phyloP scores from a whole-genome alignment of 305 asterid genomes.

The Fraxinus dipetala region DNA sequence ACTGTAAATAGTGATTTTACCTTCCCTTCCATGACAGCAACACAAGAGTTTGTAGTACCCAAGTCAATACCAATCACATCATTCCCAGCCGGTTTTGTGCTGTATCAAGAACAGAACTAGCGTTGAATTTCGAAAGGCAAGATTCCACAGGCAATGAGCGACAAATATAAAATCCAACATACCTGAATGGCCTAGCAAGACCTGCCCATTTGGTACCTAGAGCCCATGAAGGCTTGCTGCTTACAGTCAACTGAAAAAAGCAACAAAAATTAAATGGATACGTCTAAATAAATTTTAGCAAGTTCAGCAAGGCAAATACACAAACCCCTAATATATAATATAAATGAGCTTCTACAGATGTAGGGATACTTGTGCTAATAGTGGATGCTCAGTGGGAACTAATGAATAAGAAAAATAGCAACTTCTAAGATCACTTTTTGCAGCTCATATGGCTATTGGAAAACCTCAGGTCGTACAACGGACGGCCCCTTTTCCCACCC shows the following conservation, averaged over 20 bases:
- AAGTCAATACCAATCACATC: conserved; percentile 51
- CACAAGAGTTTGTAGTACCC: conserved; percentile 55
- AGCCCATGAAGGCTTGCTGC: not conserved
- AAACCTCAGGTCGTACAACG: not conserved
- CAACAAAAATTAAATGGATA: not conserved
- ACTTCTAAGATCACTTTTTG: not conserved
- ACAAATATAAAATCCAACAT: not conserved
- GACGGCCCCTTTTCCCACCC: not conserved
- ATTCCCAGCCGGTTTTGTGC: conserved; percentile 22
- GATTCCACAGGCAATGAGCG: not conserved
- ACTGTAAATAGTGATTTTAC: conserved; percentile 16
- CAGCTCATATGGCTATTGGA: not conserved
- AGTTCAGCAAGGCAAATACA: not conserved
- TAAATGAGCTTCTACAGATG: not conserved
- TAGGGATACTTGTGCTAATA: not conserved
- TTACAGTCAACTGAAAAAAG: not conserved
- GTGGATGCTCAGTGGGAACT: not conserved
- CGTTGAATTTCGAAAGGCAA: no score
- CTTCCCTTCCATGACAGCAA: conserved; percentile 52
- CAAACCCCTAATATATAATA: not conserved
- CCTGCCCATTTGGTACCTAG: not conserved
- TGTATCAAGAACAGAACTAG: not conserved
- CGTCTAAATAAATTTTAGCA: not conserved
- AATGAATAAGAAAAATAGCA: not conserved
- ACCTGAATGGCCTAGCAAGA: conserved; percentile 11